Evolutionary conservation across 441 rosid genomes (phyloP), one percentile per base, ranked within the genome.

Genomic region (Adansonia madagascariensis): DNA sequence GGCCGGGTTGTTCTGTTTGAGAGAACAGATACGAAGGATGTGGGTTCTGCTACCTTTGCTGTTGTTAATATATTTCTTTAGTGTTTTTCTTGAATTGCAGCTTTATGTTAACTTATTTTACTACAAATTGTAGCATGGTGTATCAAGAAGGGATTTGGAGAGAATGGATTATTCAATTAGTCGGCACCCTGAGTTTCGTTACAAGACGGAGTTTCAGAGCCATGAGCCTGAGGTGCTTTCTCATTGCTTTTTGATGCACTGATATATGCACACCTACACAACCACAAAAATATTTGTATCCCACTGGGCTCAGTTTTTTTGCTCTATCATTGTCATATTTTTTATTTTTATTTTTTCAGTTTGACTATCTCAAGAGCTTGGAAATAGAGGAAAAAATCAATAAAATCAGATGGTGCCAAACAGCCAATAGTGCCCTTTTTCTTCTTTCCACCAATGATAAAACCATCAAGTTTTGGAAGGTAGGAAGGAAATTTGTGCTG

Each of bases 351-450:
- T 24, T 60, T 22, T 61, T 52, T 73, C 91, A 96, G 98, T 96
- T 96, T 88, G 98, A 96, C 84, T 96, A 96, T 81, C 91, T 96
- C 78, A 96, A 94, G 92, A 96, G 99, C 78, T 91, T 96, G 98
- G 99, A 94, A 88, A 96, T 96, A 77, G 99, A 94, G 87, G 99
- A 96, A 89, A 94, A 94, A 82, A 96, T 94, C 70, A 94, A 94
- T 91, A 92, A 96, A 81, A 92, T 96, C 77, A 91, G 92, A 85
- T 96, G 99, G 99, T 96, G 98, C 86, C 98, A 92, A 85, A 84
- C 94, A 24, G 94, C 95, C 6, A 96, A 91, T 67, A 87, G 97
- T 20, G 94, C 98, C 14, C 86, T 92, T 77, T 96, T 94, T 84
- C 97, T 96, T 73, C 90, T 96, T 59, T 96, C 98, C 8, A 92